phyloP scores from a whole-genome alignment of 2,329 filamentous ascomycete species.

The Truncatella angustata region DNA sequence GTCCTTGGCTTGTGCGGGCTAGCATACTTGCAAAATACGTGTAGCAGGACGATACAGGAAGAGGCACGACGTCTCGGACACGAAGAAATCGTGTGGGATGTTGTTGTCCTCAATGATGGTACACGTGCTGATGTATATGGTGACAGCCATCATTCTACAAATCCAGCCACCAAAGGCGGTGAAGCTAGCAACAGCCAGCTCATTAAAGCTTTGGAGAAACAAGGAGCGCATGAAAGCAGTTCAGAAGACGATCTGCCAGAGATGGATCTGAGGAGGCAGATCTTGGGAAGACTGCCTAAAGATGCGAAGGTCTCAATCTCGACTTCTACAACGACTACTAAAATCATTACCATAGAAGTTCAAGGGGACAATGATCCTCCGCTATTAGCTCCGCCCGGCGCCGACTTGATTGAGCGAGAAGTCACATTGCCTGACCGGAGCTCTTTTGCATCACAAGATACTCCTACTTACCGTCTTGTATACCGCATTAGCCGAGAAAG shows the following conservation, averaged over 20 bases:
- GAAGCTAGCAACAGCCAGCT: slow-evolving; percentile 20
- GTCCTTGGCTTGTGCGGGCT: slow-evolving; percentile 59
- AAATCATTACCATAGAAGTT: slow-evolving; percentile 64
- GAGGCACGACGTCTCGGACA: slow-evolving; percentile 44
- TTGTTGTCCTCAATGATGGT: slow-evolving; percentile 60
- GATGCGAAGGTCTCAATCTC: slow-evolving; percentile 60
- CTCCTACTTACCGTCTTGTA: slow-evolving; percentile 52
- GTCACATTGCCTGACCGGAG: slow-evolving; percentile 18
- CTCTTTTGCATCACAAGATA: slow-evolving; percentile 19
- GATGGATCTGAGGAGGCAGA: slow-evolving; percentile 50
- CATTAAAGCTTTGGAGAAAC: slow-evolving; percentile 34
- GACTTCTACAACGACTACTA: slow-evolving; percentile 57
- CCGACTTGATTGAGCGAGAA: slow-evolving; percentile 55
- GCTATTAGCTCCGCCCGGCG: slow-evolving; percentile 54
- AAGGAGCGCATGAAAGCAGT: slow-evolving; percentile 22
- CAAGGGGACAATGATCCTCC: slow-evolving; percentile 49
- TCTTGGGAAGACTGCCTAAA: slow-evolving; percentile 51
- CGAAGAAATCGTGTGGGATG: slow-evolving; percentile 64
- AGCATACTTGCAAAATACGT: slow-evolving; percentile 59
- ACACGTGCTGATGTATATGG: slow-evolving; percentile 54
- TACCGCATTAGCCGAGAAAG: slow-evolving; percentile 57
- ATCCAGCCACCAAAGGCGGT: slow-evolving; percentile 24
- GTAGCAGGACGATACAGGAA: slow-evolving; percentile 48
- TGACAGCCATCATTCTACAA: slow-evolving; percentile 31
- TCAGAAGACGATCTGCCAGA: slow-evolving; percentile 46